Evolutionary conservation across 371 early-diverging fungal genomes (phyloP).

Genomic region (Mortierella sp.): DNA sequence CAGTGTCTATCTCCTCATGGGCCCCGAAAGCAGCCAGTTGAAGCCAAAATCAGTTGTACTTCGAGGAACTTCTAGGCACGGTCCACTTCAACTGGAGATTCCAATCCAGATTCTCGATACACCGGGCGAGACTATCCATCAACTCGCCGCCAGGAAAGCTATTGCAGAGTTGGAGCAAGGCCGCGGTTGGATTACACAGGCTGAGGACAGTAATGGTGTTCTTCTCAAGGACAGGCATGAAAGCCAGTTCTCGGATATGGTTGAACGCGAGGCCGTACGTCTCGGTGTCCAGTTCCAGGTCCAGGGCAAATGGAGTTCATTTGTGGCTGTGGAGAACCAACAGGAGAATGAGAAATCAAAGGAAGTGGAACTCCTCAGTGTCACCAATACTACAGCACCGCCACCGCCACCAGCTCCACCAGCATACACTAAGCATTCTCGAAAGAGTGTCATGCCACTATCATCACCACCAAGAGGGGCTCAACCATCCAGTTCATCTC

Average conservation of each 20-base stretch:
- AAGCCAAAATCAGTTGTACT: slow-evolving; percentile 50
- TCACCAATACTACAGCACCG: background rate
- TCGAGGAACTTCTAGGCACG: slow-evolving; percentile 55
- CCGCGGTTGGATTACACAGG: slow-evolving; percentile 29
- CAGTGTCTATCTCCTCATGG: slow-evolving; percentile 57
- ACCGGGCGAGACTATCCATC: slow-evolving; percentile 53
- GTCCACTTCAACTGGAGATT: slow-evolving; percentile 59
- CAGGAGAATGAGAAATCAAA: background rate
- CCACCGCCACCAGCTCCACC: background rate
- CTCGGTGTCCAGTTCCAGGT: slow-evolving; percentile 19
- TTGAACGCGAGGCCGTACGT: slow-evolving; percentile 23
- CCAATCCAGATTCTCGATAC: slow-evolving; percentile 54
- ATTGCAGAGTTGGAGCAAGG: slow-evolving; percentile 60
- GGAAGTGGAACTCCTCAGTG: background rate
- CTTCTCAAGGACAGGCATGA: slow-evolving; percentile 6
- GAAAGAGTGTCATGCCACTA: too few relatives aligned
- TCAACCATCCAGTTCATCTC: too few relatives aligned
- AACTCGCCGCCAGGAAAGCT: slow-evolving; percentile 61
- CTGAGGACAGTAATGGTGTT: background rate
- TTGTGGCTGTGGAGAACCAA: slow-evolving; percentile 13
- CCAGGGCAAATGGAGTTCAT: slow-evolving; percentile 21
- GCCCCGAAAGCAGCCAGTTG: slow-evolving; percentile 27
- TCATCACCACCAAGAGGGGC: too few relatives aligned
- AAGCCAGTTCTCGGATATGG: slow-evolving; percentile 9
- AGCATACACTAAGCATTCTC: background rate